Base-by-base conservation (phyloP, 2,329 filamentous ascomycete genomes). In the Colletotrichum graminicola region DNA sequence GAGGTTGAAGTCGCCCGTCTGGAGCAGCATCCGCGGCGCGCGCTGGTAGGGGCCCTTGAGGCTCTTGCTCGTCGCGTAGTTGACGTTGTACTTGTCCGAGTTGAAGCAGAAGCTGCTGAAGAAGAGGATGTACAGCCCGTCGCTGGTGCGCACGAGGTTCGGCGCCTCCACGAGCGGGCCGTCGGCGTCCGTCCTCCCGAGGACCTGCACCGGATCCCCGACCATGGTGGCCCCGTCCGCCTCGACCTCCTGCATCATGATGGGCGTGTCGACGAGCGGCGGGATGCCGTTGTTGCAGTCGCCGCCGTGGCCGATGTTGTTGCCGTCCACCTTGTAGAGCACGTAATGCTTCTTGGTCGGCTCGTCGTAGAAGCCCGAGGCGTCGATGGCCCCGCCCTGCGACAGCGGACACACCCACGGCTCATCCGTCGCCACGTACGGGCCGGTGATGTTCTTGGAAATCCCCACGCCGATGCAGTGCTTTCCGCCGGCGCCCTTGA, bases 241-340 rank as follows among this genome's bases (percentile, higher is more conserved):
- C 14, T 78, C 78, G 12, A 90, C 82, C 62, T 83, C 79, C 74
- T 90, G 88, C 29, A 91, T 80, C 80, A 89, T 84, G 72, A 91
- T 84, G 0, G 89, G 88, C 49, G 89, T 91, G 18, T 80, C 67
- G 14, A 77, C 75, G 14, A 81, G 75, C 12, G 83, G 84, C 32
- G 78, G 77, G 21, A 82, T 78, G n/a, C 77, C 81, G 72, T 86
- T 88, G 54, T 79, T 78, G 72, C 84, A 86, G 71, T 84, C 83
- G 62, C 82, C 81, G n/a, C 81, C 81, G 52, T 78, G 67, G 5
- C 81, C 81, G 45, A 86, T 78, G 68, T 82, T 83, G 79, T 92
- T 92, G 47, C 90, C 90, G 78, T 93, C 90, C 34, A 92, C 82
- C 78, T 92, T 93, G 82, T 90, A 93, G 12, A 88, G 80, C 6